phyloP scores from a whole-genome alignment of 345 rosid species.

The Gossypium longicalyx region DNA sequence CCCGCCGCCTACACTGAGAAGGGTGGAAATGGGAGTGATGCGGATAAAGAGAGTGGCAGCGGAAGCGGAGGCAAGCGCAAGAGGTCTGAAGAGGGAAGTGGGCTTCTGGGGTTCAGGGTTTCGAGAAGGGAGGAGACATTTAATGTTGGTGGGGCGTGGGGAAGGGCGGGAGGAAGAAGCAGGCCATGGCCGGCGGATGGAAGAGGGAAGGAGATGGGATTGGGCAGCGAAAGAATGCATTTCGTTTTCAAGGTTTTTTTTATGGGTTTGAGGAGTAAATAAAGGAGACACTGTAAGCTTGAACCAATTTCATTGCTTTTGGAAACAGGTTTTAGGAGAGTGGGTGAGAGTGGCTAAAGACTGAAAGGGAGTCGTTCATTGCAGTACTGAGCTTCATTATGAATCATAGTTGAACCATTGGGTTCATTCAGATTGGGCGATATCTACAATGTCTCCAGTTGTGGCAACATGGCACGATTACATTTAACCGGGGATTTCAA shows the following conservation, averaged over 20 bases:
- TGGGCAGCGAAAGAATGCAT: conserved; percentile 34
- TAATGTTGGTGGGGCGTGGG: conserved; percentile 24
- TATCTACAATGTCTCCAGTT: neutral
- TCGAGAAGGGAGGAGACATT: conserved; percentile 33
- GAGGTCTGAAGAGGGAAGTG: conserved; percentile 34
- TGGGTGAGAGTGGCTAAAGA: neutral
- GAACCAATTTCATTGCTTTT: too few species aligned
- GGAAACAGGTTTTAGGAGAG: neutral
- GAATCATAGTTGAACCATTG: neutral
- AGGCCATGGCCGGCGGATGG: conserved; percentile 22
- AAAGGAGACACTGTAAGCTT: neutral
- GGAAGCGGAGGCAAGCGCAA: conserved; percentile 43
- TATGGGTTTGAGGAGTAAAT: conserved; percentile 7
- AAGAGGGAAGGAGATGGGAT: conserved; percentile 28
- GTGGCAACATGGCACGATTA: neutral
- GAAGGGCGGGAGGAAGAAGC: conserved; percentile 24
- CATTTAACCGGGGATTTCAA: too few species aligned
- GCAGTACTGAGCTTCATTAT: neutral
- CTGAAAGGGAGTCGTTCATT: neutral
- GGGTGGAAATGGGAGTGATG: conserved; percentile 30
- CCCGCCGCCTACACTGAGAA: conserved; percentile 21
- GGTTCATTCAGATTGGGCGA: neutral
- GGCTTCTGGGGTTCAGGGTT: conserved; percentile 17
- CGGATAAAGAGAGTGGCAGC: conserved; percentile 50
- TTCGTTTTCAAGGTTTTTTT: neutral